Evolutionary conservation across 2,329 filamentous ascomycete genomes (phyloP), one percentile per base, ranked within the genome.

Genomic region (Xylaria sp.): DNA sequence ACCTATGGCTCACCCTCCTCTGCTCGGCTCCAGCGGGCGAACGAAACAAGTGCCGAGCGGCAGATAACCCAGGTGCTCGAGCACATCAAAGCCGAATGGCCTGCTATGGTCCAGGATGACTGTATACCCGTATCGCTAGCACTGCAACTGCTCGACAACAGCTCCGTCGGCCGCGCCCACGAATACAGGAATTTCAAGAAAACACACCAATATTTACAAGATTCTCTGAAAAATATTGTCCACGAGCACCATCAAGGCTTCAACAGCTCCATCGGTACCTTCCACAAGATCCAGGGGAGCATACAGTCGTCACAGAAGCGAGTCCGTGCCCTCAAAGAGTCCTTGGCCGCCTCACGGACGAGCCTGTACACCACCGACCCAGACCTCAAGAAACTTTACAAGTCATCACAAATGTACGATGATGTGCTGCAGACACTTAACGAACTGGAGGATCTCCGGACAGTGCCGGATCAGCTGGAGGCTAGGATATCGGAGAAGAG

Each of bases 231-330:
- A 73, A 86, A 87, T 29, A 96, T 99, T 65, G 94, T 99, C 21
- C 96, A 99, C 72, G 93, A 99, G 75, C 93, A 99, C 69, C 93
- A 99, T 69, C 94, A 99, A 72, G 95, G 94, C 43, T 99, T 99
- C 81, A 99, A 97, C 75, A 96, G 91, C 72, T 97, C 93, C 46
- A 97, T 99, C 60, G 94, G 93, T 72, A 97, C 93, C 18, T 99
- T 97, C 69, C 95, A 99, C 78, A 97, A 96, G 74, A 99, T 99
- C 57, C 94, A 99, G 72, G 86, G 87, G 48, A 96, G 91, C 73
- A 94, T 99, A 61, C 90, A 93, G 66, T 80, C 85, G 46, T 96
- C 92, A 16, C 94, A 99, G 73, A 87, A 87, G 66, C 86, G 91
- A 56, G 91, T 99, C 49, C 86, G 93, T 54, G 78, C 81, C 11